These are phyloP conservation scores for Saccharum hybrid DNA, from an alignment of 202 grass and related monocot species.

Conservation along the genomic window DNA sequence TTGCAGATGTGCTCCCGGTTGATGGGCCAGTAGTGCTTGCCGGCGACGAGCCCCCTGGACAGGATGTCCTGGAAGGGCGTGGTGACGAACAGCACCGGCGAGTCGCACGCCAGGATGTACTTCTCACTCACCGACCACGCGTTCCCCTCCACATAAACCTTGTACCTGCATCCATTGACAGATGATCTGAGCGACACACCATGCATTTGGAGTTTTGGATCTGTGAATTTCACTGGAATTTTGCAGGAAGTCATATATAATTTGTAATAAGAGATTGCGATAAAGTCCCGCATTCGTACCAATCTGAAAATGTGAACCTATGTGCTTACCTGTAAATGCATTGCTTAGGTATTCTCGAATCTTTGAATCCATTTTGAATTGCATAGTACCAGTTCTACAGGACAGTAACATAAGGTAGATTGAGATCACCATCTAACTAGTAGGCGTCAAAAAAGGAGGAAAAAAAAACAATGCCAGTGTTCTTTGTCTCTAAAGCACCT, in stretches of 20 bases:
- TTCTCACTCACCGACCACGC: too few relatives aligned
- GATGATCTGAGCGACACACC: neutral
- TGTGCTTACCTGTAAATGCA: slow-evolving; percentile 56
- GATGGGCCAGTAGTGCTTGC: too few relatives aligned
- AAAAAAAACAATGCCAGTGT: neutral
- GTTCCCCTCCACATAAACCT: too few relatives aligned
- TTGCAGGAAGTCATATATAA: neutral
- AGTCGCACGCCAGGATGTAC: too few relatives aligned
- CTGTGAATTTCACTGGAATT: neutral
- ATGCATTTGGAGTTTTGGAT: neutral
- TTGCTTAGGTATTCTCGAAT: slow-evolving; percentile 70
- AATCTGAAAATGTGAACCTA: neutral
- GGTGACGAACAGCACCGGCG: too few relatives aligned
- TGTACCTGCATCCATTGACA: neutral
- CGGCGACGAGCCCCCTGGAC: too few relatives aligned
- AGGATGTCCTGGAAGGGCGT: too few relatives aligned
- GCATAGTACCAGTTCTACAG: slow-evolving; percentile 49
- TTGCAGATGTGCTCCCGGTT: neutral
- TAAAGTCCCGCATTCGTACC: neutral
- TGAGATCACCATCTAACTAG: neutral
- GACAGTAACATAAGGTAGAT: neutral
- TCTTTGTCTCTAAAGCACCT: slow-evolving; percentile 16
- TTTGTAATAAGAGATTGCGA: neutral
- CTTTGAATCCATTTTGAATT: slow-evolving; percentile 48
- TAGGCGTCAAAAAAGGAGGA: neutral